phyloP scores from a whole-genome alignment of 225 moss, liverwort and hornwort genomes.

The Bryum argenteum region DNA sequence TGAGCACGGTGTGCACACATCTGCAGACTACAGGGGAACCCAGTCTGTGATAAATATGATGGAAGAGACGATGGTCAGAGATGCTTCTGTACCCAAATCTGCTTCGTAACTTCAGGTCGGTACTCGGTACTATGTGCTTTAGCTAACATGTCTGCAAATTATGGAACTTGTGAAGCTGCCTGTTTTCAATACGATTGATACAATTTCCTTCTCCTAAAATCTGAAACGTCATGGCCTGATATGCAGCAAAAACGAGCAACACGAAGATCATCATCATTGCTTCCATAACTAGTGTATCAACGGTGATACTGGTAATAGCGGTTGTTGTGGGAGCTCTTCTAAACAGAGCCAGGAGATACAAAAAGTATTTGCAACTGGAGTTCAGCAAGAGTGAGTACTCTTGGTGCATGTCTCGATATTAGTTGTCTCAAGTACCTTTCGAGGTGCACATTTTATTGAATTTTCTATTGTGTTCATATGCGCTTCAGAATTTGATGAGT shows the following conservation, averaged over 20 bases:
- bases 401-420: no score
- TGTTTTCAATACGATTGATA: background rate
- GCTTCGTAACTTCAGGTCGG: constrained; percentile 10
- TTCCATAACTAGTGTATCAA: background rate
- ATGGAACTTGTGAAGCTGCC: no score
- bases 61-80: constrained; percentile 13
- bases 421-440: no score
- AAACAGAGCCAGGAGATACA: constrained; percentile 25
- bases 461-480: background rate
- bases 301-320: constrained; percentile 16
- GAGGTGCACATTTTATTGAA: background rate
- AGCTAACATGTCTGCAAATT: no score
- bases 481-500: constrained; percentile 31
- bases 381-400: constrained; percentile 32
- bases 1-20: no score
- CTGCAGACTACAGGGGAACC: constrained; percentile 37
- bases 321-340: constrained; percentile 15
- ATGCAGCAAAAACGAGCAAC: constrained; percentile 11
- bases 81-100: constrained; percentile 23
- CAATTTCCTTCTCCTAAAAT: no score
- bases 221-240: background rate
- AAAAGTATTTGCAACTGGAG: constrained; percentile 11
- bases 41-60: background rate
- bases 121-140: background rate
- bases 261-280: constrained; percentile 8